A percentile compares a stretch with the other conserved stretches of the same genome.
phyloP scores from a whole-genome alignment of 2,329 filamentous ascomycete species.

The Colletotrichum higginsianum region DNA sequence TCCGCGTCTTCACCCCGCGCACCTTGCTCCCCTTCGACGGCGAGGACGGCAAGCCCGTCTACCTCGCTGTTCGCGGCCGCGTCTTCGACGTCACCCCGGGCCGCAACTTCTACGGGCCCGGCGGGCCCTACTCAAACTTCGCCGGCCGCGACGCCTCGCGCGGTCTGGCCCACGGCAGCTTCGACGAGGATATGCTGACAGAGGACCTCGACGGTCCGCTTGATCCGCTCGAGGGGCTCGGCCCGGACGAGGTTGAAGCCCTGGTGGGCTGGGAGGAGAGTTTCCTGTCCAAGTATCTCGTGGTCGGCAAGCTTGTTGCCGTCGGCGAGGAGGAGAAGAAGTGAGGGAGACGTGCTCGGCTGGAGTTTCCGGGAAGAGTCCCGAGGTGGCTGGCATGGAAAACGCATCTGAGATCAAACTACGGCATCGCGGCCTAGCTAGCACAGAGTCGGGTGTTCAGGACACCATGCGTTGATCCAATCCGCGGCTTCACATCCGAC shows the following conservation, averaged over 20 bases:
- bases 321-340: slow-evolving; percentile 56
- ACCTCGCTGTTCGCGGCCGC: slow-evolving; percentile 89
- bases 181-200: slow-evolving; percentile 96
- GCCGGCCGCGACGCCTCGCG: slow-evolving; percentile 92
- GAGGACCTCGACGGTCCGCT: slow-evolving; percentile 88
- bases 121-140: slow-evolving; percentile 96
- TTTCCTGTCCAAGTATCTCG: slow-evolving; percentile 92
- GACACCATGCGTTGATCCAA: too few species aligned
- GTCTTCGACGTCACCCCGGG: slow-evolving; percentile 93
- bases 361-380: slow-evolving; percentile 43
- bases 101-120: slow-evolving; percentile 95
- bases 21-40: slow-evolving; percentile 92
- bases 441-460: too few species aligned
- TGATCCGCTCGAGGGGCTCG: slow-evolving; percentile 81
- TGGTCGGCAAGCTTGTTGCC: slow-evolving; percentile 88
- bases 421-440: too few species aligned
- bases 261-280: slow-evolving; percentile 93
- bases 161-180: slow-evolving; percentile 90
- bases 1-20: slow-evolving; percentile 80
- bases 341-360: slow-evolving; percentile 50
- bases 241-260: slow-evolving; percentile 83
- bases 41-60: slow-evolving; percentile 80
- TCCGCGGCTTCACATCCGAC: too few species aligned
- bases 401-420: too few species aligned
- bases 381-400: too few species aligned